These are phyloP conservation scores for Debaryomycetaceae sp. DNA, from an alignment of 1,139 yeast species.

Conservation along the genomic window DNA sequence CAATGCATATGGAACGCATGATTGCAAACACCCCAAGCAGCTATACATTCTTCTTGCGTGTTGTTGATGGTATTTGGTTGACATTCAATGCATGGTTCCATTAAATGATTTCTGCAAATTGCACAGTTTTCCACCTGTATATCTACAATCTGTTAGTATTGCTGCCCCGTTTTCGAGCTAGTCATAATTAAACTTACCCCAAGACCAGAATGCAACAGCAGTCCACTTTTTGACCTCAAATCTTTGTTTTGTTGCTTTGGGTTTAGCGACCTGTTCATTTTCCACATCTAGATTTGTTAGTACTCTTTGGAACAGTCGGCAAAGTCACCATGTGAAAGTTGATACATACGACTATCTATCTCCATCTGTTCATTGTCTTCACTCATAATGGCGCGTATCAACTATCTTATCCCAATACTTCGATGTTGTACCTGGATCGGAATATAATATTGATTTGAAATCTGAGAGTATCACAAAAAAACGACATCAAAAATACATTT, in stretches of 20 bases:
- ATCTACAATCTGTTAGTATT: slow-evolving; percentile 37
- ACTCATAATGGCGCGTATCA: slow-evolving; percentile 10
- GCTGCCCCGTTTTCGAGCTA: not conserved
- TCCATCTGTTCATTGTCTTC: slow-evolving; percentile 28
- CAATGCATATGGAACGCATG: slow-evolving; percentile 96
- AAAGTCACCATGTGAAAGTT: not conserved
- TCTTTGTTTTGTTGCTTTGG: slow-evolving; percentile 26
- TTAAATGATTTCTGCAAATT: slow-evolving; percentile 93
- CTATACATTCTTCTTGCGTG: slow-evolving; percentile 79
- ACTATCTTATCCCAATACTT: not conserved
- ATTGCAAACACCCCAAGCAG: slow-evolving; percentile 97
- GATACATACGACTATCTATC: slow-evolving; percentile 28
- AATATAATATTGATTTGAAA: not conserved
- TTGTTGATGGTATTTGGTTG: slow-evolving; percentile 74
- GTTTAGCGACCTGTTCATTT: slow-evolving; percentile 6
- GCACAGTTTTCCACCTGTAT: slow-evolving; percentile 96
- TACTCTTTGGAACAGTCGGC: slow-evolving; percentile 1
- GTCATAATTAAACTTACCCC: slow-evolving; percentile 57
- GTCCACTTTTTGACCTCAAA: slow-evolving; percentile 74
- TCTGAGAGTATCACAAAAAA: not conserved
- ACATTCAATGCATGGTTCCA: slow-evolving; percentile 99
- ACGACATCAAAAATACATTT: not conserved
- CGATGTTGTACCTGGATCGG: not conserved
- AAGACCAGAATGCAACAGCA: slow-evolving; percentile 99
- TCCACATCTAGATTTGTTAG: slow-evolving; percentile 7